Base-by-base conservation (phyloP, 129 eudicot species). In the Sambucus nigra region DNA sequence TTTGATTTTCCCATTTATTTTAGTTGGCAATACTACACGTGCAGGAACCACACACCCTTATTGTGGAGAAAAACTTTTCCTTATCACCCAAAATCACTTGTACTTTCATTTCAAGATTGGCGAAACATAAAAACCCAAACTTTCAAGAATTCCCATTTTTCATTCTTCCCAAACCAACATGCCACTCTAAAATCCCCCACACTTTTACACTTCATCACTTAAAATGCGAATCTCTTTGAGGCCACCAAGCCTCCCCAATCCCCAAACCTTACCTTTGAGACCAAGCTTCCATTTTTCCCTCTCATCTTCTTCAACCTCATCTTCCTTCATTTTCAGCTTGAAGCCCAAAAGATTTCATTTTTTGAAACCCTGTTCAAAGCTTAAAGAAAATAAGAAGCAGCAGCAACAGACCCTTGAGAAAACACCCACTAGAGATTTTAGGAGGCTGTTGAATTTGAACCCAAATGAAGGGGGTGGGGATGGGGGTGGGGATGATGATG, bases 361-460 rank as follows among this genome's bases (percentile, higher is more conserved):
- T 75, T 48, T 88, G 25, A 80, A 69, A 49, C 83, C 97, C 40
- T 79, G 82, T 55, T 78, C 87, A 48, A 77, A 94, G 33, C 78
- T 87, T 27, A 82, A 63, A 59, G 72, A 87, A 66, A 70, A 85
- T 56, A 81, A 81, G 49, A 78, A 81, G 50, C 76, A 81, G 50
- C 76, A 63, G 38, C 72, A 58, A 66, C 65, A 71, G 25, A 69
- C 77, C 20, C 77, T 80, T 44, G 52, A 57, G 12, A 80, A 73
- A 42, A 11, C 61, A 21, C 70, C 79, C 5, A 52, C 0, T 65
- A 67, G 59, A 69, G 76, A 51, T 55, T 14, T 76, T 13, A 64
- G 53, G 63, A 64, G 74, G 48, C 56, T 86, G 0, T 66, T 77
- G 73, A 91, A 91, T 56, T 70, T 70, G 52, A 80, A 59, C 45